A percentile compares a stretch with the other conserved stretches of the same genome.
These are phyloP conservation scores for Onygena corvina DNA, from an alignment of 2,329 filamentous ascomycete genomes.

Conservation along the genomic window DNA sequence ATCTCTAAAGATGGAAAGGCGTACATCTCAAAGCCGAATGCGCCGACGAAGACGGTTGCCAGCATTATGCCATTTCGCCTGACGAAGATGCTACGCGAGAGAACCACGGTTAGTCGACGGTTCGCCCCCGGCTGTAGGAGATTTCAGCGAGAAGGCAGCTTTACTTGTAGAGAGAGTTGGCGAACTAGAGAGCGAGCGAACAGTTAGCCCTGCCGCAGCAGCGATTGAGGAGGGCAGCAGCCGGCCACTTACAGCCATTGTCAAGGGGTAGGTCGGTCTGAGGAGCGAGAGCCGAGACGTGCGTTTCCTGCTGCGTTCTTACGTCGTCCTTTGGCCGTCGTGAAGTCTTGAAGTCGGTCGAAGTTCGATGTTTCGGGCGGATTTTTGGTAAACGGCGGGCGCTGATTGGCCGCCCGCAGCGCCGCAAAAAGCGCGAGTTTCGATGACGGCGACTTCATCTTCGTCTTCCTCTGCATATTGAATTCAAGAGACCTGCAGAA, in stretches of 20 bases:
- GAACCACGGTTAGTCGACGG: conserved; percentile 16
- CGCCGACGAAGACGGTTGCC: conserved; percentile 68
- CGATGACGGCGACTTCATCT: too few species aligned
- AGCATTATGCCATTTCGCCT: conserved; percentile 82
- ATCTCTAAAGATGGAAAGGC: conserved; percentile 24
- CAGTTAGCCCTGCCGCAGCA: neutral
- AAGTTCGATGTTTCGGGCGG: neutral
- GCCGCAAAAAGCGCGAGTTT: neutral
- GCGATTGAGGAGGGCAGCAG: neutral
- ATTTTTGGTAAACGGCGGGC: neutral
- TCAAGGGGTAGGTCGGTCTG: conserved; percentile 24
- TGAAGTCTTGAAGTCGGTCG: neutral
- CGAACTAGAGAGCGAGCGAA: conserved; percentile 36
- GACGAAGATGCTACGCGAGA: conserved; percentile 57
- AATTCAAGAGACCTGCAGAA: neutral
- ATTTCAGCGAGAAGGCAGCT: conserved; percentile 21
- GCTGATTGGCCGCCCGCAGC: neutral
- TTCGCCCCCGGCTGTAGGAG: neutral
- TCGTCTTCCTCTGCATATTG: too few species aligned
- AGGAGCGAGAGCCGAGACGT: neutral
- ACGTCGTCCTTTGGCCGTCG: neutral
- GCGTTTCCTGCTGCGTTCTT: neutral
- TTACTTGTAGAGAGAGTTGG: conserved; percentile 50
- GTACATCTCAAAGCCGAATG: conserved; percentile 91
- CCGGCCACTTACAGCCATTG: conserved; percentile 47